Conservation (phyloP, 2,329 filamentous ascomycete genomes). For the Colletotrichum orchidophilum region DNA sequence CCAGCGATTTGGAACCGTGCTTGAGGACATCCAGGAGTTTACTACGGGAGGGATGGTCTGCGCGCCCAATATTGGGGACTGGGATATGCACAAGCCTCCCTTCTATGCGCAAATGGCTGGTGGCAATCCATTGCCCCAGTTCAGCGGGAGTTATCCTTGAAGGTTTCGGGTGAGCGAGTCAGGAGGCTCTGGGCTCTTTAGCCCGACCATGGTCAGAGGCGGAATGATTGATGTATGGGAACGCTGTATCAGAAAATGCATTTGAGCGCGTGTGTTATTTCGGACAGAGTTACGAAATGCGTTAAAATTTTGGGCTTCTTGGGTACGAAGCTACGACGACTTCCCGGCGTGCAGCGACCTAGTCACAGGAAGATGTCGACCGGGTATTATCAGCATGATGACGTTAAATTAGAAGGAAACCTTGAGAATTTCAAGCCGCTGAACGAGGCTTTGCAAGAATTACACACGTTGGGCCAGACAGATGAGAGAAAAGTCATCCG, state of each 20-base stretch:
- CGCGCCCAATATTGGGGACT: slow-evolving; percentile 15
- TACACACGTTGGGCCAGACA: background rate
- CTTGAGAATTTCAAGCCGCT: too few species aligned
- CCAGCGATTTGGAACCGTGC: slow-evolving; percentile 15
- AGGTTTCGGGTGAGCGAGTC: background rate
- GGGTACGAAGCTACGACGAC: slow-evolving; percentile 16
- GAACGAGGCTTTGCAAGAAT: too few species aligned
- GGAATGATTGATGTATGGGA: background rate
- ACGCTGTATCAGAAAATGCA: background rate
- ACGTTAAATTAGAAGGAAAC: background rate
- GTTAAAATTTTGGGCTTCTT: background rate
- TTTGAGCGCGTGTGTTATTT: background rate
- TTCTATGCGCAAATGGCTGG: slow-evolving; percentile 24
- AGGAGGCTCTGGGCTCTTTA: background rate
- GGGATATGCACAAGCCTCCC: slow-evolving; percentile 8
- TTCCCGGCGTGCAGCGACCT: background rate
- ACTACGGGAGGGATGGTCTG: slow-evolving; percentile 22
- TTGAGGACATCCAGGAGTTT: slow-evolving; percentile 28
- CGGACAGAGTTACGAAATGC: background rate
- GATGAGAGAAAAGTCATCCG: too few species aligned
- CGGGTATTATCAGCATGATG: background rate
- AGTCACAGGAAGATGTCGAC: background rate
- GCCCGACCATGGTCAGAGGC: background rate
- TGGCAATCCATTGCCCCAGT: slow-evolving; percentile 8
- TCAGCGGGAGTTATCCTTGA: slow-evolving; percentile 20